These are phyloP conservation scores for Fusarium redolens DNA, from an alignment of 2,329 filamentous ascomycete genomes.

Conservation along the genomic window DNA sequence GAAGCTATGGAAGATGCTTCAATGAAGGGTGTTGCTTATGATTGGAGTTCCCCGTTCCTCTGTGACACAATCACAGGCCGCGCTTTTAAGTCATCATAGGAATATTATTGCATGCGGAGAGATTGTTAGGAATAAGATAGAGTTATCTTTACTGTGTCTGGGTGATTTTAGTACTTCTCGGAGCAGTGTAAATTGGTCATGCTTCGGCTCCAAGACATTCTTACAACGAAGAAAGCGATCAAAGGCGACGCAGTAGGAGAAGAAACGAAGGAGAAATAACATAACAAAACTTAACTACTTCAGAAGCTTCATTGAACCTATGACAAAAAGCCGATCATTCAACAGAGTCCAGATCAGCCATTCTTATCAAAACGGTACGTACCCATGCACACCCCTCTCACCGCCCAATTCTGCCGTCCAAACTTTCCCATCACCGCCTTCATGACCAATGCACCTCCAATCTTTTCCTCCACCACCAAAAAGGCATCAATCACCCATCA, in stretches of 20 bases:
- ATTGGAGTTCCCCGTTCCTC: accelerated
- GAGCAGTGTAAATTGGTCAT: neutral
- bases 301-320: neutral
- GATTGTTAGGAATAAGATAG: neutral
- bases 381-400: slow-evolving; percentile 2
- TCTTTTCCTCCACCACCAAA: slow-evolving; percentile 31
- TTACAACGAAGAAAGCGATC: no score
- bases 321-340: neutral
- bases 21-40: neutral
- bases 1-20: neutral
- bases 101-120: no score
- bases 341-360: neutral
- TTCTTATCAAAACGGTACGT: slow-evolving; percentile 3
- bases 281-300: no score
- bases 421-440: slow-evolving; percentile 41
- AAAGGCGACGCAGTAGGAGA: no score
- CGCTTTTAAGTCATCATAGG: neutral
- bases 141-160: neutral
- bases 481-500: neutral
- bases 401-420: slow-evolving; percentile 45
- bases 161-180: neutral
- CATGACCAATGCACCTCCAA: slow-evolving; percentile 38
- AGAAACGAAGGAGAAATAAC: neutral
- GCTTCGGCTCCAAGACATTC: no score
- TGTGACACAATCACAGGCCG: neutral